A percentile compares a stretch with the other conserved stretches of the same genome.
These are phyloP conservation scores for Yarrowia phangngaensis DNA, from an alignment of 805 yeast genomes.

Conservation along the genomic window DNA sequence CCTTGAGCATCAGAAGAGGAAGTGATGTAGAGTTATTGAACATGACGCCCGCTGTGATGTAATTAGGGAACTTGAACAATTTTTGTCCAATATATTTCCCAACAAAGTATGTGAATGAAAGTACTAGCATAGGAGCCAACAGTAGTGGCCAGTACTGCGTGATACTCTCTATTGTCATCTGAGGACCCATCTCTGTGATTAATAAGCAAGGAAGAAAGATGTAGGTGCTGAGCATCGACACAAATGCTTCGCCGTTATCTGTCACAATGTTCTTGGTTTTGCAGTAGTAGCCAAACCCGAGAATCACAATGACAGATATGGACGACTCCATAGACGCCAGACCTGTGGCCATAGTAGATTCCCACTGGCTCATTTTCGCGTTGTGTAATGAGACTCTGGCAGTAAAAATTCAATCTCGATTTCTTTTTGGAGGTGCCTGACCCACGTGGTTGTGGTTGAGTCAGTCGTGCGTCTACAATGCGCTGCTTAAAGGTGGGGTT, in stretches of 20 bases:
- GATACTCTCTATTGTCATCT: conserved; percentile 28
- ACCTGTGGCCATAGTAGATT: conserved; percentile 13
- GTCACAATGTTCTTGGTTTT: conserved; percentile 25
- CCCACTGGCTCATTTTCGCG: conserved; percentile 16
- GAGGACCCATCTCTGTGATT: conserved; percentile 32
- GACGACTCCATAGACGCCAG: conserved; percentile 29
- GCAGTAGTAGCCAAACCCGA: conserved; percentile 29
- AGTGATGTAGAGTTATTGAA: conserved; percentile 32
- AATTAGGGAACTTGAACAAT: conserved; percentile 26
- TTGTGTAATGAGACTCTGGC: background rate
- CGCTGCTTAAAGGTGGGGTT: no score
- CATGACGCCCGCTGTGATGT: conserved; percentile 31
- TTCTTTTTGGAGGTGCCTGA: no score
- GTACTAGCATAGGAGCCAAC: conserved; percentile 26
- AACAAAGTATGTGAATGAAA: conserved; percentile 25
- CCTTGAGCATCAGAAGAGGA: conserved; percentile 29
- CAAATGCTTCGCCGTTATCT: conserved; percentile 19
- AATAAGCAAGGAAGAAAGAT: conserved; percentile 30
- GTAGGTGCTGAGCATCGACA: conserved; percentile 30
- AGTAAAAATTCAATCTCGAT: no score
- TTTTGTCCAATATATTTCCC: conserved; percentile 28
- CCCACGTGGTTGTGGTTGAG: no score
- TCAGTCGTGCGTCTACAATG: no score
- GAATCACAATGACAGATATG: conserved; percentile 29
- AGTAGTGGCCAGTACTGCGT: conserved; percentile 30